phyloP scores from a whole-genome alignment of 495 filamentous ascomycete genomes.

The Chaetomium fimeti region DNA sequence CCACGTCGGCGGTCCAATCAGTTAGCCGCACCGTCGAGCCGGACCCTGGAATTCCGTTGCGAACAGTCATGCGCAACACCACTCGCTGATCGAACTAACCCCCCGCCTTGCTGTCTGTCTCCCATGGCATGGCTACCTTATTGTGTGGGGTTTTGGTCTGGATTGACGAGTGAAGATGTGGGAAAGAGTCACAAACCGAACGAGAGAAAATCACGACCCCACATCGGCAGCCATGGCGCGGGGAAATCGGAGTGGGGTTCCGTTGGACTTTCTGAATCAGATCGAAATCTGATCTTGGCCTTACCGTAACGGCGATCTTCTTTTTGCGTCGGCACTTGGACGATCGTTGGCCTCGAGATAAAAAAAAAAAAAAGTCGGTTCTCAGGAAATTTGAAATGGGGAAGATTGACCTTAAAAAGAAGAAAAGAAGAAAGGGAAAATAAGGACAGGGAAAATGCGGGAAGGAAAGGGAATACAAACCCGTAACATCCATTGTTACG shows the following conservation, averaged over 20 bases:
- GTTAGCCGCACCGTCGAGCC: not conserved
- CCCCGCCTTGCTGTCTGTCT: not conserved
- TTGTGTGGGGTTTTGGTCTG: not conserved
- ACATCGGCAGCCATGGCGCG: not conserved
- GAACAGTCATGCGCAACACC: not conserved
- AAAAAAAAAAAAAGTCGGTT: no score
- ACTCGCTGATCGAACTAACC: not conserved
- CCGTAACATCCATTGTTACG: not conserved
- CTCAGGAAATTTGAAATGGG: no score
- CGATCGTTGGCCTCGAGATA: not conserved
- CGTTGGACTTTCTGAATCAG: not conserved
- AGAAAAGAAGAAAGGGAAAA: not conserved
- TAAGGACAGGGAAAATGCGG: not conserved
- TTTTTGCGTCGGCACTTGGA: not conserved
- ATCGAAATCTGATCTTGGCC: not conserved
- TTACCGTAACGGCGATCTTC: not conserved
- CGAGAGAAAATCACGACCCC: no score
- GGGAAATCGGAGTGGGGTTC: not conserved
- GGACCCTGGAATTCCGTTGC: conserved; percentile 23
- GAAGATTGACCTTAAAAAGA: not conserved
- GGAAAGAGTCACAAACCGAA: not conserved
- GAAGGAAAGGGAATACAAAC: not conserved
- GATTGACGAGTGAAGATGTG: conserved; percentile 3
- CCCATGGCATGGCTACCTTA: not conserved
- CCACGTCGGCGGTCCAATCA: conserved; percentile 23